Base-by-base conservation (phyloP, 202 grass and related monocot species). In the Musa balbisiana region DNA sequence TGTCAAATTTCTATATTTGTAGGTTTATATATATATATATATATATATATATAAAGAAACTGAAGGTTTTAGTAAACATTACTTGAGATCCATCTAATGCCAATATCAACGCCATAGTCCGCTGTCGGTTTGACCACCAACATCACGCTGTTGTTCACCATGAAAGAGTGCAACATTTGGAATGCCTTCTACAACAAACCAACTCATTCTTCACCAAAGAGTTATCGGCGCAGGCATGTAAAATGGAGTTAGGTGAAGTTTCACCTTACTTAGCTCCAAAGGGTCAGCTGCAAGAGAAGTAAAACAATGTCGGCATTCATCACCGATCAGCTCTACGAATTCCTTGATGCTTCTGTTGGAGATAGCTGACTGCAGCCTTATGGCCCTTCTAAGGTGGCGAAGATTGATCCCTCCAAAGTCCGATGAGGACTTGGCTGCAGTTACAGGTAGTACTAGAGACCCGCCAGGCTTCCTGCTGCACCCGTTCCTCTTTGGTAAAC, bases 331-430 rank as follows among this genome's bases (percentile, higher is more conserved):
- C 27, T 87, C 85, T 0, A 85, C 17, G 1, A 93, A 56, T 81
- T 91, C 87, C 67, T 80, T 87, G 33, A 89, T 23, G 62, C 88
- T 98, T 74, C 79, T 75, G 77, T 98, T 93, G 79, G 86, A 83
- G 43, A 93, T 83, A 27, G 91, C 94, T 10, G 86, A 91, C 23
- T 87, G 87, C 19, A 98, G 78, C 79, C 75, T 89, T 55, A 86
- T 64, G 16, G 86, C 76, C 83, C 91, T 86, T 71, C 64, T 81
- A n/a, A 83, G 15, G 3, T 85, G 49, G 76, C 91, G 84, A 52
- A 88, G 73, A 23, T 70, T 81, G 13, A 84, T 84, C 16, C 59
- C 82, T 59, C 81, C 86, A 13, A 23, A n/a, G 25, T 59, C 85
- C 49, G 77, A 72, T 0, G 86, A 20, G 9, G 17, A 17, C 43